Evolutionary conservation across 495 filamentous ascomycete species (phyloP), one percentile per base, ranked within the genome.

Genomic region (Talaromyces wortmannii): DNA sequence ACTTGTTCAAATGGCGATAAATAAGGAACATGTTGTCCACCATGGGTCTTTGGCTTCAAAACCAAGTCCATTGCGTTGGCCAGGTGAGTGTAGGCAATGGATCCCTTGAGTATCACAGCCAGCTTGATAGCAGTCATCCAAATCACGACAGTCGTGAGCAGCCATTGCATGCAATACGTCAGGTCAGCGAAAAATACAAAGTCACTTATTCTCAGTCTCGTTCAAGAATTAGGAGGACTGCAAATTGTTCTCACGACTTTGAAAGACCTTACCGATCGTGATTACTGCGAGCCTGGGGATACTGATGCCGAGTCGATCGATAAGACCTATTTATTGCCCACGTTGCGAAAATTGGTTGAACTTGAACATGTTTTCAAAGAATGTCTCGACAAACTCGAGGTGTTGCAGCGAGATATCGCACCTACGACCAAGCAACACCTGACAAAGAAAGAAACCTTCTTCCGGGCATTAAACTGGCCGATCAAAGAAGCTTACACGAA

Each of bases 71-170:
- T 1, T 40, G 2, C 1, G 2, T 6, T 6, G 10, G 51, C 7
- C 43, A 53, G 5, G 45, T 16, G 7, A 18, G 31, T 29, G 3
- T 5, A 31, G 17, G 7, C 36, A 3, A 54, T 54, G 42, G 52
- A 54, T 47, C 42, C 52, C 5, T 43, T 54, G 8, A 54, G 52
- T 29, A 23, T 54, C 29, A 54, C 52, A 16, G 45, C 52, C 7
- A 48, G 52, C 31, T 12, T 54, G 6, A 54, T 54, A 6, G 52
- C 52, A 5, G 52, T 54, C 5, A 54, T 54, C 4, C 52, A 48
- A 31, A 54, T 54, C 7, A 31, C 52, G 13, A 48, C 31, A 2
- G 45, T 48, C 1, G 31, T 54, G 40, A 45, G 42, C 15, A 31
- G 23, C 3, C 45, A 45, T 15, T 54, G 45, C n/a, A 54, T 54